These are phyloP conservation scores for Amphibolis antarctica DNA, from an alignment of 106 monocot species.

Conservation along the genomic window DNA sequence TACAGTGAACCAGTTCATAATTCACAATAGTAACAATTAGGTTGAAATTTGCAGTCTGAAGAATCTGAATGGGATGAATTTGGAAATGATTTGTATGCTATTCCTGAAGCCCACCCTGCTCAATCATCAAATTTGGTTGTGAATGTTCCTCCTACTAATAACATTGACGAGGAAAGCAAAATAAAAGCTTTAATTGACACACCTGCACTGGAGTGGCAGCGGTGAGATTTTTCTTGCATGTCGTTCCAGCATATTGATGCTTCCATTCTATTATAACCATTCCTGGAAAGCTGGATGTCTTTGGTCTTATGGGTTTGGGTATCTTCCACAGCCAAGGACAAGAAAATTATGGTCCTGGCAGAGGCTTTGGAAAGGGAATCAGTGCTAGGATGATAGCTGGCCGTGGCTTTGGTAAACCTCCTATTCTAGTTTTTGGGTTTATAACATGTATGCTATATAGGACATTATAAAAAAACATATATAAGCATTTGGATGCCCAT, in stretches of 20 bases:
- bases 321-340: slow-evolving; percentile 16
- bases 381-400: slow-evolving; percentile 73
- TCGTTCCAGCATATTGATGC: background rate
- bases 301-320: background rate
- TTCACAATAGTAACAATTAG: background rate
- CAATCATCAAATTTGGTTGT: slow-evolving; percentile 31
- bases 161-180: slow-evolving; percentile 85
- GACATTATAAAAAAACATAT: no score
- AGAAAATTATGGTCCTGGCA: slow-evolving; percentile 60
- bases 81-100: slow-evolving; percentile 86
- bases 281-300: background rate
- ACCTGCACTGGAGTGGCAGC: slow-evolving; percentile 54
- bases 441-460: background rate
- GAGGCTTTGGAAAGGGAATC: slow-evolving; percentile 91
- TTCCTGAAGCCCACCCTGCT: slow-evolving; percentile 44
- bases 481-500: no score
- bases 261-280: background rate
- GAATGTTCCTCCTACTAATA: slow-evolving; percentile 36
- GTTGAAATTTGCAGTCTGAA: slow-evolving; percentile 54
- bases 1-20: no score
- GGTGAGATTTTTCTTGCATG: slow-evolving; percentile 1
- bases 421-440: background rate
- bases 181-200: slow-evolving; percentile 85
- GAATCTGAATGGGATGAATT: slow-evolving; percentile 98
- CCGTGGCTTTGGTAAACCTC: slow-evolving; percentile 70